These are phyloP conservation scores for Capsella rubella DNA, from an alignment of 441 rosid species.

Conservation along the genomic window DNA sequence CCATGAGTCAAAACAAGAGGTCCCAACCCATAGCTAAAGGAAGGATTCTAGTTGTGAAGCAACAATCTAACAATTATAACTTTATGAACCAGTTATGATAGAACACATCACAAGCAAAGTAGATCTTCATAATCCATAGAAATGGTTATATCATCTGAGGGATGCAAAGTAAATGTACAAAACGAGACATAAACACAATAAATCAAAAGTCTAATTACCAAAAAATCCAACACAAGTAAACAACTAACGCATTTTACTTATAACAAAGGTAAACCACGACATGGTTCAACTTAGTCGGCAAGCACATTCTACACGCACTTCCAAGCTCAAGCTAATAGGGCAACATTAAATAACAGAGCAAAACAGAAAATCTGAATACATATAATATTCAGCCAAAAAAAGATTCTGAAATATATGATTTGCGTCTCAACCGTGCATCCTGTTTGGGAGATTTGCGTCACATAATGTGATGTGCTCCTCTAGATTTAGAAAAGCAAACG, in stretches of 20 bases:
- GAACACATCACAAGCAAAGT: conserved; percentile 14
- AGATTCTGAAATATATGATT: conserved; percentile 13
- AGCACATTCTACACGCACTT: conserved; percentile 27
- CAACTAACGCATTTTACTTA: conserved; percentile 21
- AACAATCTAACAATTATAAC: conserved; percentile 23
- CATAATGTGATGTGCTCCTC: conserved; percentile 29
- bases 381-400: conserved; percentile 21
- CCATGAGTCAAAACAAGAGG: conserved; percentile 22
- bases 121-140: conserved; percentile 1
- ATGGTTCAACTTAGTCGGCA: conserved; percentile 15
- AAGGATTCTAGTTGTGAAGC: conserved; percentile 13
- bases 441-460: conserved; percentile 27
- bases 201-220: conserved; percentile 11
- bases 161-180: conserved; percentile 18
- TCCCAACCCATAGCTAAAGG: conserved; percentile 16
- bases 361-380: conserved; percentile 16
- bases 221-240: conserved; percentile 24
- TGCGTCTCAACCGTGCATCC: conserved; percentile 33
- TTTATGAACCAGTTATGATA: conserved; percentile 14
- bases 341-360: conserved; percentile 8
- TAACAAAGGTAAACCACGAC: conserved; percentile 23
- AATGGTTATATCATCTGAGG: background rate
- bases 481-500: conserved; percentile 25
- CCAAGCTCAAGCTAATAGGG: conserved; percentile 29
- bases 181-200: conserved; percentile 25